phyloP scores from a whole-genome alignment of 768 basidiomycete genomes.

The Suillus subaureus region DNA sequence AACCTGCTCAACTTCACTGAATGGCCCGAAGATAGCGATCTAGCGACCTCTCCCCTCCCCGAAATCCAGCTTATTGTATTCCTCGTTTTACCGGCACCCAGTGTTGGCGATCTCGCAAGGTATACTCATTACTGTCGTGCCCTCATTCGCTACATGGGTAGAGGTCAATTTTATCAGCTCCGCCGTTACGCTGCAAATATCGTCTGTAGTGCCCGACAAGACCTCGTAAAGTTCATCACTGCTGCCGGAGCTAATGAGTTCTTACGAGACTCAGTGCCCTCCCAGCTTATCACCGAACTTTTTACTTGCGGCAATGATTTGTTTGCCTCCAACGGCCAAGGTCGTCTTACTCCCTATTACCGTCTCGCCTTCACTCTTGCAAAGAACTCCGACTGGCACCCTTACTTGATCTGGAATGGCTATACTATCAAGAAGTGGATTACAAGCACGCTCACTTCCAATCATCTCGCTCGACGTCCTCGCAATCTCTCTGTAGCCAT shows the following conservation, averaged over 20 bases:
- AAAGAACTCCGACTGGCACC: not conserved
- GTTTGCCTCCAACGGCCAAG: not conserved
- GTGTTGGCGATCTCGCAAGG: not conserved
- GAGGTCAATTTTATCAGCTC: not conserved
- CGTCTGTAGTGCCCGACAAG: not conserved
- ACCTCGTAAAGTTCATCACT: not conserved
- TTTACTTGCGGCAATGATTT: not conserved
- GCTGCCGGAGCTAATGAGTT: not conserved
- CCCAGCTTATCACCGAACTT: not conserved
- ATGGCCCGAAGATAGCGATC: not conserved
- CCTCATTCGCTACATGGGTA: not conserved
- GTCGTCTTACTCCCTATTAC: not conserved
- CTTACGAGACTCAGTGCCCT: too few relatives aligned
- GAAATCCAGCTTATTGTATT: not conserved
- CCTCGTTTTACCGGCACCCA: not conserved
- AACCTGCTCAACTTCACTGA: not conserved
- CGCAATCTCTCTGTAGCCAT: too few relatives aligned
- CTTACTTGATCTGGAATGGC: not conserved
- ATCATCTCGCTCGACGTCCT: too few relatives aligned
- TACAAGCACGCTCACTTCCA: not conserved
- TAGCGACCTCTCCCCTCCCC: not conserved
- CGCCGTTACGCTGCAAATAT: not conserved
- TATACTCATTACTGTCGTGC: not conserved
- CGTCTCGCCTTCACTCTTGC: not conserved
- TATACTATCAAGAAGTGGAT: not conserved